Percentiles rank a stretch among this genome's conserved stretches.
These are phyloP conservation scores for Millerozyma acaciae DNA, from an alignment of 805 yeast species.

Conservation along the genomic window DNA sequence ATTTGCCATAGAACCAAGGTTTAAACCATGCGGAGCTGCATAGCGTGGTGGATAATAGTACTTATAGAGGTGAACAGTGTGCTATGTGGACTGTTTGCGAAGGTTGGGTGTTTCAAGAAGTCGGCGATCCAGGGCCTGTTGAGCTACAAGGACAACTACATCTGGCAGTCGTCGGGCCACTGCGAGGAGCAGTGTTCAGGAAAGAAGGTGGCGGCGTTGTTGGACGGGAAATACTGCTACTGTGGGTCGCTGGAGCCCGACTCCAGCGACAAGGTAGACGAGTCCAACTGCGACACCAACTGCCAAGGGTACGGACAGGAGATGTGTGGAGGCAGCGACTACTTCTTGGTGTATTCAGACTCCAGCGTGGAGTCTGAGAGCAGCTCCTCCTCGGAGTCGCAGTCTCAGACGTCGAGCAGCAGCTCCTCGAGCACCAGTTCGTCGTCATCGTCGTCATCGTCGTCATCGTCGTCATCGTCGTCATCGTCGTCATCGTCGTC, in stretches of 20 bases:
- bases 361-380: constrained; percentile 15
- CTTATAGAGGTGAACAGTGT: background rate
- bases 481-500: constrained; percentile 7
- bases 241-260: constrained; percentile 35
- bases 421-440: constrained; percentile 2
- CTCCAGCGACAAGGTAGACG: constrained; percentile 23
- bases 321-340: constrained; percentile 36
- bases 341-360: constrained; percentile 30
- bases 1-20: no score
- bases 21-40: no score
- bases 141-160: constrained; percentile 43
- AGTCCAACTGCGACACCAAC: constrained; percentile 23
- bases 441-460: constrained; percentile 4
- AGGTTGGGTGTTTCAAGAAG: constrained; percentile 22
- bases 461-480: constrained; percentile 8
- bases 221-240: constrained; percentile 35
- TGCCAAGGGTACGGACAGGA: constrained; percentile 37
- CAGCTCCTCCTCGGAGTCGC: constrained; percentile 8
- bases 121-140: constrained; percentile 29
- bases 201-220: constrained; percentile 31
- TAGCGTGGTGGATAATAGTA: background rate
- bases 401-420: constrained; percentile 7
- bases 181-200: constrained; percentile 54
- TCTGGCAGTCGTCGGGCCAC: constrained; percentile 56
- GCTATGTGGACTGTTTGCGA: constrained; percentile 8